Conservation (phyloP, 352 stramenopile genomes). For the Pythium rhizo-oryzae region DNA sequence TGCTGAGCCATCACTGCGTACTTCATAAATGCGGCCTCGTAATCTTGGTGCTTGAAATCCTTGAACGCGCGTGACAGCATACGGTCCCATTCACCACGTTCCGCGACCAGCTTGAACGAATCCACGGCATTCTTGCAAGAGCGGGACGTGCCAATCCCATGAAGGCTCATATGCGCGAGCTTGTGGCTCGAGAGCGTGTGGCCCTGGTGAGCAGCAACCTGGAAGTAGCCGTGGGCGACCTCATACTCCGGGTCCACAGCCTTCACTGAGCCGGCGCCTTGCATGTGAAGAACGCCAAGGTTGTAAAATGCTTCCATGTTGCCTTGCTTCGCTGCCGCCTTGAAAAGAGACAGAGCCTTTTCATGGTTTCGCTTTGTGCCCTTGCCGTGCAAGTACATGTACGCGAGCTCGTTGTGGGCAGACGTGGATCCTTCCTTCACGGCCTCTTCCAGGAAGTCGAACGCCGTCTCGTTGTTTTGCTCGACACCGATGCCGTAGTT, state of each 20-base stretch:
- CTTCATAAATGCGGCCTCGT: slow-evolving; percentile 85
- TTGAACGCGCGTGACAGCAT: slow-evolving; percentile 64
- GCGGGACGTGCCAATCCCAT: slow-evolving; percentile 76
- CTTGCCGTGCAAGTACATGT: slow-evolving; percentile 80
- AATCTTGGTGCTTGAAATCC: slow-evolving; percentile 81
- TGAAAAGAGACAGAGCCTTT: slow-evolving; percentile 69
- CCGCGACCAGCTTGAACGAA: slow-evolving; percentile 89
- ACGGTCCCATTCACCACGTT: slow-evolving; percentile 86
- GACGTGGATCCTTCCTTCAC: slow-evolving; percentile 77
- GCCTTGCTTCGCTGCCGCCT: slow-evolving; percentile 77
- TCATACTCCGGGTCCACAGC: slow-evolving; percentile 66
- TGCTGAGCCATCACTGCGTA: slow-evolving; percentile 92
- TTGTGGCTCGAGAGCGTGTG: slow-evolving; percentile 90
- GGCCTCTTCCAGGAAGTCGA: slow-evolving; percentile 74
- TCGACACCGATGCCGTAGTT: slow-evolving; percentile 75
- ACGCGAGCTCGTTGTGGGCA: slow-evolving; percentile 80
- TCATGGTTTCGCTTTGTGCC: slow-evolving; percentile 53
- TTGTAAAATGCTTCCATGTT: slow-evolving; percentile 91
- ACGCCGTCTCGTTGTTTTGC: slow-evolving; percentile 66
- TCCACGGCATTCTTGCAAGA: slow-evolving; percentile 87
- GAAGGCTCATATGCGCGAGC: slow-evolving; percentile 85
- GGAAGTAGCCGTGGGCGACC: slow-evolving; percentile 87
- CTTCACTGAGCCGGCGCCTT: slow-evolving; percentile 35
- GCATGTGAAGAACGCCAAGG: slow-evolving; percentile 80
- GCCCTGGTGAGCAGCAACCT: slow-evolving; percentile 86